A percentile compares a stretch with the other conserved stretches of the same genome.
Evolutionary conservation across 2,329 filamentous ascomycete genomes (phyloP).

Genomic region (Sporothrix globosa): DNA sequence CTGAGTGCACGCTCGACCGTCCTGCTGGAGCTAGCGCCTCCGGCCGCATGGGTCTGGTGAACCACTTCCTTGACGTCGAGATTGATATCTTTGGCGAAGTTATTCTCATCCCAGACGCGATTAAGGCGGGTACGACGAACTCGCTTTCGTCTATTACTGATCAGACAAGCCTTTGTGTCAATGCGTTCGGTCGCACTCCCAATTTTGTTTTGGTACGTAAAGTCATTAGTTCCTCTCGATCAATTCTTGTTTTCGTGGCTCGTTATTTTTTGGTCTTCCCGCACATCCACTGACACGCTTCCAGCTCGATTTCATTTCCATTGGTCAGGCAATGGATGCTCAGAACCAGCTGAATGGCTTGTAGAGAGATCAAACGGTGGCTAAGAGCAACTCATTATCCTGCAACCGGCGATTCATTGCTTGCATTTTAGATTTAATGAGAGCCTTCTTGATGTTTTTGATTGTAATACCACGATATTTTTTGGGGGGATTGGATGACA

Average conservation of each 20-base stretch:
- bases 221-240: neutral
- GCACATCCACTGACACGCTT: neutral
- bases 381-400: neutral
- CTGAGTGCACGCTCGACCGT: conserved; percentile 67
- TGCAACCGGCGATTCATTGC: neutral
- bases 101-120: conserved; percentile 41
- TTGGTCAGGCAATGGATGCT: conserved; percentile 33
- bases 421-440: conserved; percentile 1
- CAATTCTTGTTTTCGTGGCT: neutral
- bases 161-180: conserved; percentile 44
- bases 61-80: conserved; percentile 63
- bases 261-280: neutral
- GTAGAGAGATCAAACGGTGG: conserved; percentile 22
- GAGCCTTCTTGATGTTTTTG: conserved; percentile 17
- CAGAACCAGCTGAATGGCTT: conserved; percentile 35
- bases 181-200: conserved; percentile 41
- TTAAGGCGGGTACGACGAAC: conserved; percentile 49
- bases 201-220: conserved; percentile 43
- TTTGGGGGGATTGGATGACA: neutral
- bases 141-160: conserved; percentile 53
- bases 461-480: conserved; percentile 20
- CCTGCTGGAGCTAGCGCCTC: conserved; percentile 51
- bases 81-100: conserved; percentile 41
- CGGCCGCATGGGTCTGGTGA: conserved; percentile 56
- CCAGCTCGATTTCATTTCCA: conserved; percentile 36